phyloP scores from a whole-genome alignment of 164 flowering plant genomes.

The Santalum album region DNA sequence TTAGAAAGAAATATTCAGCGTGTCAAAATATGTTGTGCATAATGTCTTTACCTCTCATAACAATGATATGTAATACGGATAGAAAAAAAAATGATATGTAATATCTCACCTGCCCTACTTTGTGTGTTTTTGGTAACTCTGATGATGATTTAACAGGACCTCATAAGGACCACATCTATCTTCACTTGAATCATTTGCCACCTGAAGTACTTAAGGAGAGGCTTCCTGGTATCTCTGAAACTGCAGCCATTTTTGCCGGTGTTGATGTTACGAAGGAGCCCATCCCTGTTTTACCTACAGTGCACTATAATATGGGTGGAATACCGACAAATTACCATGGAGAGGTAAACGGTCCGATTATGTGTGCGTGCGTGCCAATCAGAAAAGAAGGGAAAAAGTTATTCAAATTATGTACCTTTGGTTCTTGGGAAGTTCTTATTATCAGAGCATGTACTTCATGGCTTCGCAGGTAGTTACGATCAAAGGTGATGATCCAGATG shows the following conservation, averaged over 20 bases:
- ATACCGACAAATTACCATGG: slow-evolving; percentile 94
- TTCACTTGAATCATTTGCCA: slow-evolving; percentile 93
- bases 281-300: slow-evolving; percentile 96
- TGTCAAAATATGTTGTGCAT: neutral
- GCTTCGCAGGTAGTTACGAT: slow-evolving; percentile 60
- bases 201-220: slow-evolving; percentile 99
- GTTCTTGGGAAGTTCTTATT: neutral
- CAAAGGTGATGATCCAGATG: slow-evolving; percentile 79
- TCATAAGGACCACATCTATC: slow-evolving; percentile 70
- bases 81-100: too few species aligned
- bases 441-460: neutral
- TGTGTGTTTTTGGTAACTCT: neutral
- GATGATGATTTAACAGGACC: slow-evolving; percentile 33
- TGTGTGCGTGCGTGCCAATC: too few species aligned
- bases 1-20: neutral
- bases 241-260: slow-evolving; percentile 99
- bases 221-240: slow-evolving; percentile 99
- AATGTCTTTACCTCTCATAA: too few species aligned
- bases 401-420: neutral
- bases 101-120: too few species aligned
- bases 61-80: too few species aligned
- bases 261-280: slow-evolving; percentile 99
- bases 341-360: too few species aligned
- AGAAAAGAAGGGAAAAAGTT: too few species aligned
- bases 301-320: slow-evolving; percentile 99